Evolutionary conservation across 2,329 filamentous ascomycete genomes (phyloP), one percentile per base, ranked within the genome.

Genomic region (Talaromyces sp.): DNA sequence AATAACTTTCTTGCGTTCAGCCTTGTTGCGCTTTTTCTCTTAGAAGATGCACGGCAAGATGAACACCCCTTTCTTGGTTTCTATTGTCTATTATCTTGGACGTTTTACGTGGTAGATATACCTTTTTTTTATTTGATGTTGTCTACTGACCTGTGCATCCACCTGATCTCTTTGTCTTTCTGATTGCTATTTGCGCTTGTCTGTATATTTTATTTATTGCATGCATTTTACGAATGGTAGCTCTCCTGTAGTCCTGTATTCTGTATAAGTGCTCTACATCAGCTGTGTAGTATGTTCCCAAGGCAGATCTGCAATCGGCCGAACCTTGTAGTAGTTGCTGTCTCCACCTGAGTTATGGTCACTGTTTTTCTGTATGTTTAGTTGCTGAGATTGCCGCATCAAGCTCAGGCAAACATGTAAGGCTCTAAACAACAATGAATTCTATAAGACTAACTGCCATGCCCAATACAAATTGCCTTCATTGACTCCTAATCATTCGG

Each of bases 111-210:
- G 60, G 63, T 65, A 65, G 63, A 66, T 65, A 64, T 60, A 60
- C 43, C 53, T 61, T 65, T 49, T 65, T 65, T 49, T 65, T 65
- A 66, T 64, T 63, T 56, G 52, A 67, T 53, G 61, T 62, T 63
- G 57, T 67, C 61, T 64, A 62, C 60, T 64, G 55, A 64, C 50
- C 56, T 58, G 55, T 62, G 55, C 57, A 57, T 61, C 56, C 50
- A 42, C 43, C 40, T 56, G 53, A 57, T 65, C 52, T 65, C 53
- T 58, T 64, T 59, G 46, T 58, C 53, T 42, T 52, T 53, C 50
- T 50, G 37, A 59, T 56, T 55, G 62, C 50, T 57, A 58, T 65
- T 61, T 32, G 60, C 45, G 58, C 9, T 35, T 35, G 27, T 9
- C 13, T 42, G 47, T 54, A 51, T 55, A 33, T 49, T n/a, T 37